Evolutionary conservation across 768 basidiomycete genomes (phyloP), one percentile per base, ranked within the genome.

Genomic region (Podaxis sp.): DNA sequence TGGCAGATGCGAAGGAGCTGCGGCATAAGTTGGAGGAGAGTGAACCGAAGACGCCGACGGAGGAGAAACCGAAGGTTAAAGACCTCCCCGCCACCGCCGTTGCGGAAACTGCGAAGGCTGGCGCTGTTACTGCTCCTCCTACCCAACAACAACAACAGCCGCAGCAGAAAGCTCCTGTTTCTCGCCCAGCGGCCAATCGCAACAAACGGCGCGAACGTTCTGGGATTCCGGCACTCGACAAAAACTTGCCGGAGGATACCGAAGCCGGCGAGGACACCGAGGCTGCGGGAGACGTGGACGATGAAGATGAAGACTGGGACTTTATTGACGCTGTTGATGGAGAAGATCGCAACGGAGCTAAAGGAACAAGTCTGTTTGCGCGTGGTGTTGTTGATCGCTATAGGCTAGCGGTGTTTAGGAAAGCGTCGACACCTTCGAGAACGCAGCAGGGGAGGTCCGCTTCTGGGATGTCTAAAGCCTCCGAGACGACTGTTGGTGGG

Each of bases 321-420:
- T 85, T 95, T 65, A 82, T 96, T 64, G 91, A 94, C 68, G 84
- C 84, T 41, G 90, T 77, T 4, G 89, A 89, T 65, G 87, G 85
- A n/a, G 92, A 93, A 70, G 93, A 93, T 61, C 81, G 87, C 64
- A 94, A 94, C 64, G 92, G 93, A 17, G 77, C 88, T 25, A 87
- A 88, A 69, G 92, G 87, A 6, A 84, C 86, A 19, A 94, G 89
- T 70, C 81, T 95, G 41, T 95, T 94, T 70, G 89, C 94, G 47
- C 86, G 93, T n/a, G 94, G 94, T 4, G 91, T 95, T 53, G 92
- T 94, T 56, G 94, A 96, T 72, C 82, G 90, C 58, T 96, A 96
- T 71, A 82, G 85, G 61, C 78, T 96, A 58, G 87, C 90, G 15
- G 92, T 94, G 22, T 94, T 94, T 83, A 83, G 92, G 59, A 94